Base-by-base conservation (phyloP, 1,139 yeast genomes). In the Scheffersomyces cryptocercus region DNA sequence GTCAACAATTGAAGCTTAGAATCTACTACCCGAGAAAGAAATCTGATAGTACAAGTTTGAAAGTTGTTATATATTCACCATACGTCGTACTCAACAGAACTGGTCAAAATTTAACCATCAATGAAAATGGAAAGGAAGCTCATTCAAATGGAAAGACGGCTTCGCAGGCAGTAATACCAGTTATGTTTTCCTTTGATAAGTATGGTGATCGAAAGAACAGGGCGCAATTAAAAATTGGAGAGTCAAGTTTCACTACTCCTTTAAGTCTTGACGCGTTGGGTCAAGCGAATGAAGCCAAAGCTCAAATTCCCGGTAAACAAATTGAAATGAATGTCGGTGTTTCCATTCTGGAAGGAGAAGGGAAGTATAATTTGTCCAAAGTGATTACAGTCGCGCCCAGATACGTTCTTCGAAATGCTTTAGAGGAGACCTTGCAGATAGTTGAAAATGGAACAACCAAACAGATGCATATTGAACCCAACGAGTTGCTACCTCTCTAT, bases 181-280 rank as follows among this genome's bases (percentile, higher is more conserved):
- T 78, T 43, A 82, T 93, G 88, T 91, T 93, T 69, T 91, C 99
- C 0, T 91, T 88, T 59, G 85, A 82, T 16, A 71, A 69, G 29
- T 79, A 73, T 37, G 70, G 67, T 9, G 85, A 81, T 43, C 75
- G 83, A 37, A 77, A 75, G 37, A 85, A 85, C 53, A 73, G 96
- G 47, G 96, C 95, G 0, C 62, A 77, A n/a, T 56, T 91, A 10
- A 77, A 78, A 48, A 72, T 88, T 29, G 88, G 79, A 3, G 88
- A 87, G 44, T 85, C 96, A 0, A 71, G 73, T n/a, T 80, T 88
- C 82, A 87, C 97, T 47, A 64, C 71, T 0, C 88, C 90, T 0
- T 70, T 89, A 37, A 85, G 96, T 62, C 83, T 93, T 56, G 97
- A 91, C 60, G 95, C 96, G 2, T 78, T 93, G 46, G 99, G 99